phyloP scores from a whole-genome alignment of 306 rosid genomes.

The Arachis hypogaea region DNA sequence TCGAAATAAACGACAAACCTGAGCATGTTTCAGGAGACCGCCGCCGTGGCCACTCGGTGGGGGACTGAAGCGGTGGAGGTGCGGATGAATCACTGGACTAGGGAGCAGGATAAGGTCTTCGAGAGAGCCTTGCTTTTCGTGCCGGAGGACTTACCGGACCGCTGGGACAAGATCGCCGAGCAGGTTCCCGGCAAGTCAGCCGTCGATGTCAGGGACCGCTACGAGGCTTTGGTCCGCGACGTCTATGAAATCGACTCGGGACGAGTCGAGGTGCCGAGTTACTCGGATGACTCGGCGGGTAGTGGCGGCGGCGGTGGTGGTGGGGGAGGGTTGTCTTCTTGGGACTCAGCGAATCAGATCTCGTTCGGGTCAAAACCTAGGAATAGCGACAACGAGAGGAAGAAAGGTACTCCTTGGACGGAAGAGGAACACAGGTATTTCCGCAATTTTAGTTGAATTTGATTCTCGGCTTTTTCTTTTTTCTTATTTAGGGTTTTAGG shows the following conservation, averaged over 20 bases:
- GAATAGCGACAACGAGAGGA: slow-evolving; percentile 63
- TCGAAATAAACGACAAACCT: slow-evolving; percentile 9
- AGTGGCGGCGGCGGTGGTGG: background rate
- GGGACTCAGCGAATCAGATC: slow-evolving; percentile 73
- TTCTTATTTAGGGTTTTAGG: background rate
- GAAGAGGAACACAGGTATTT: slow-evolving; percentile 86
- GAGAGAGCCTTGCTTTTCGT: slow-evolving; percentile 71
- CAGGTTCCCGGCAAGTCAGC: slow-evolving; percentile 64
- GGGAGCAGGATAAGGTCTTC: slow-evolving; percentile 70
- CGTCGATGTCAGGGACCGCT: slow-evolving; percentile 62
- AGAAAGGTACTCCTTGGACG: slow-evolving; percentile 91
- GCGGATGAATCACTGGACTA: slow-evolving; percentile 64
- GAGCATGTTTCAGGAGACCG: slow-evolving; percentile 54
- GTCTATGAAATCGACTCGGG: slow-evolving; percentile 78
- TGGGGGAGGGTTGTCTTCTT: slow-evolving; percentile 29
- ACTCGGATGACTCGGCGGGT: slow-evolving; percentile 56
- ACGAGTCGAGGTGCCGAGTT: slow-evolving; percentile 66
- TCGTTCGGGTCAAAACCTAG: slow-evolving; percentile 58
- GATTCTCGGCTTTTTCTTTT: background rate
- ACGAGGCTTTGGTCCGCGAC: slow-evolving; percentile 68
- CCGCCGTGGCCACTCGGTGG: slow-evolving; percentile 37
- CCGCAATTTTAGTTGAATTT: background rate
- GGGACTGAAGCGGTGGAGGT: slow-evolving; percentile 29
- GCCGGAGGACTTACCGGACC: slow-evolving; percentile 60
- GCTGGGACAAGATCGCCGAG: slow-evolving; percentile 76